Evolutionary conservation across 2,329 filamentous ascomycete genomes (phyloP).

Genomic region (Fusarium chlamydosporum): DNA sequence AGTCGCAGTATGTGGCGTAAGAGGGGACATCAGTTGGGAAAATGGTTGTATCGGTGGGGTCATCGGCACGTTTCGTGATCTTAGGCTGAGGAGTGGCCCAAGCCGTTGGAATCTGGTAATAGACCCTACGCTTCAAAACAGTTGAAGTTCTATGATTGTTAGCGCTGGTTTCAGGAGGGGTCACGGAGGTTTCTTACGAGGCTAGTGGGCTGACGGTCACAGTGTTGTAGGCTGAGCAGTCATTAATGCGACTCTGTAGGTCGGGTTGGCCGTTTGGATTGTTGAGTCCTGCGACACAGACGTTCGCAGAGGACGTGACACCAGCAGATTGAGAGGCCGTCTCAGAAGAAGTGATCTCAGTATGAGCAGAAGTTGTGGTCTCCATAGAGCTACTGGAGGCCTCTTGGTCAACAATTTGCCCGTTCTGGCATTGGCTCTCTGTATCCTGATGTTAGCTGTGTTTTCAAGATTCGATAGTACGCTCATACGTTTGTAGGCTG

Average conservation of each 20-base stretch:
- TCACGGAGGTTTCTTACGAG: background rate
- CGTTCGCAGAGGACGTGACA: background rate
- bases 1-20: constrained; percentile 40
- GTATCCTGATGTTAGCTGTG: background rate
- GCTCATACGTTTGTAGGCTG: constrained; percentile 11
- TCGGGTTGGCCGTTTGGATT: constrained; percentile 12
- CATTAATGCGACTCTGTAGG: constrained; percentile 5
- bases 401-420: constrained; percentile 12
- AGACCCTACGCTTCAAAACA: background rate
- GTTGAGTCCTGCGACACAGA: constrained; percentile 2
- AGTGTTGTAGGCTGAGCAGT: constrained; percentile 22
- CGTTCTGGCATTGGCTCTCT: constrained; percentile 27
- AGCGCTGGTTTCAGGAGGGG: accelerated
- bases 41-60: constrained; percentile 29
- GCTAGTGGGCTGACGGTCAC: constrained; percentile 36
- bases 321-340: constrained; percentile 1
- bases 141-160: constrained; percentile 6
- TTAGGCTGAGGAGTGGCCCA: constrained; percentile 1
- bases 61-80: constrained; percentile 1
- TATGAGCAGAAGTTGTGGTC: no score
- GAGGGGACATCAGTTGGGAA: constrained; percentile 19
- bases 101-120: constrained; percentile 27
- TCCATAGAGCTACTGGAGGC: background rate
- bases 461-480: accelerated
- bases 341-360: background rate